Evolutionary conservation across 345 rosid species (phyloP).

Genomic region (Eucalyptus curtisii): DNA sequence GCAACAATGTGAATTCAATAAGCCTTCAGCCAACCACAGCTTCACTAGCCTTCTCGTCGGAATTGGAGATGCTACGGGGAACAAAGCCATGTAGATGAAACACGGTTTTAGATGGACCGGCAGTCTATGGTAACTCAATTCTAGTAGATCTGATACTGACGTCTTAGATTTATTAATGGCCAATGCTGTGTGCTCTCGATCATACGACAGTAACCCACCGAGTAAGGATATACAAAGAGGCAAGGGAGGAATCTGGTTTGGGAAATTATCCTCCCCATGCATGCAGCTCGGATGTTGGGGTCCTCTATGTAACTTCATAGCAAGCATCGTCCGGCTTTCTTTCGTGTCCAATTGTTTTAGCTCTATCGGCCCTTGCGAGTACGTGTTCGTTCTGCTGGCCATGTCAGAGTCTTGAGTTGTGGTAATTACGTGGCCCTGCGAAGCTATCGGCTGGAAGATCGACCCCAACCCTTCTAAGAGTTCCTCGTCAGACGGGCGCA

Average conservation of each 20-base stretch:
- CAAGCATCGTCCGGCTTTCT: not conserved
- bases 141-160: too few relatives aligned
- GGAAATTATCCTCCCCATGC: too few relatives aligned
- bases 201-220: too few relatives aligned
- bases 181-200: too few relatives aligned
- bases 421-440: not conserved
- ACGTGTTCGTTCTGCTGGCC: too few relatives aligned
- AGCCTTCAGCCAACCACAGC: constrained; percentile 11
- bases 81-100: constrained; percentile 3
- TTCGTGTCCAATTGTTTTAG: too few relatives aligned
- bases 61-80: not conserved
- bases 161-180: too few relatives aligned
- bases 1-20: not conserved
- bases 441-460: not conserved
- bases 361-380: too few relatives aligned
- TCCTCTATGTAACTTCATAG: not conserved
- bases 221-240: not conserved
- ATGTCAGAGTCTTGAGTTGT: not conserved
- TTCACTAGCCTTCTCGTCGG: constrained; percentile 4
- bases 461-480: not conserved
- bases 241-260: rapidly evolving
- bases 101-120: constrained; percentile 1
- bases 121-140: not conserved
- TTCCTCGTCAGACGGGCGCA: rapidly evolving
- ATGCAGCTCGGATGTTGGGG: too few relatives aligned